phyloP scores from a whole-genome alignment of 176 grass and related monocot species.

The Chrysopogon serrulatus region DNA sequence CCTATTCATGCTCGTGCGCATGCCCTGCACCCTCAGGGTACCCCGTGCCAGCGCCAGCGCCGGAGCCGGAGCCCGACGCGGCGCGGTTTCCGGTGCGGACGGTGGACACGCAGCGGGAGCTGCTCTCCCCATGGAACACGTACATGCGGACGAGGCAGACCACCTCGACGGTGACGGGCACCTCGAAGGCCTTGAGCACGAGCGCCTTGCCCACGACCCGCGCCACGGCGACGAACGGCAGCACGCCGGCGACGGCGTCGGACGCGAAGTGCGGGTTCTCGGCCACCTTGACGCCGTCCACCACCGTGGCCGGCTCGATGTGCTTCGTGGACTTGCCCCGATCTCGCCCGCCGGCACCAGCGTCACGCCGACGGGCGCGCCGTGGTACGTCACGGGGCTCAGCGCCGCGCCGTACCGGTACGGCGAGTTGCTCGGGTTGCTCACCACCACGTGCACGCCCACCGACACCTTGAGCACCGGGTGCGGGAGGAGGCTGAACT shows the following conservation, averaged over 20 bases:
- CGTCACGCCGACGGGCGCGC: conserved; percentile 36
- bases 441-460: conserved; percentile 39
- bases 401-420: conserved; percentile 47
- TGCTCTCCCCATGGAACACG: conserved; percentile 36
- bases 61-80: neutral
- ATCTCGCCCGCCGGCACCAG: conserved; percentile 43
- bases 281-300: conserved; percentile 39
- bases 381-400: conserved; percentile 57
- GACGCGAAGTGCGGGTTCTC: conserved; percentile 31
- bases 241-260: conserved; percentile 34
- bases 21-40: neutral
- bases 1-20: neutral
- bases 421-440: conserved; percentile 59
- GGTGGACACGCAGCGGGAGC: conserved; percentile 18
- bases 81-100: neutral
- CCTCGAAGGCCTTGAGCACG: conserved; percentile 40
- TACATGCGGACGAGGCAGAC: conserved; percentile 33
- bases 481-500: conserved; percentile 26
- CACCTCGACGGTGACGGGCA: conserved; percentile 23
- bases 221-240: conserved; percentile 34
- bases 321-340: conserved; percentile 14
- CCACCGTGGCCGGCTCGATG: conserved; percentile 24
- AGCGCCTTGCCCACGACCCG: conserved; percentile 38
- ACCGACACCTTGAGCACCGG: conserved; percentile 25
- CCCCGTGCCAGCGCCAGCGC: neutral